Conservation (phyloP, 2,329 filamentous ascomycete genomes). For the Aureobasidium pullulans region DNA sequence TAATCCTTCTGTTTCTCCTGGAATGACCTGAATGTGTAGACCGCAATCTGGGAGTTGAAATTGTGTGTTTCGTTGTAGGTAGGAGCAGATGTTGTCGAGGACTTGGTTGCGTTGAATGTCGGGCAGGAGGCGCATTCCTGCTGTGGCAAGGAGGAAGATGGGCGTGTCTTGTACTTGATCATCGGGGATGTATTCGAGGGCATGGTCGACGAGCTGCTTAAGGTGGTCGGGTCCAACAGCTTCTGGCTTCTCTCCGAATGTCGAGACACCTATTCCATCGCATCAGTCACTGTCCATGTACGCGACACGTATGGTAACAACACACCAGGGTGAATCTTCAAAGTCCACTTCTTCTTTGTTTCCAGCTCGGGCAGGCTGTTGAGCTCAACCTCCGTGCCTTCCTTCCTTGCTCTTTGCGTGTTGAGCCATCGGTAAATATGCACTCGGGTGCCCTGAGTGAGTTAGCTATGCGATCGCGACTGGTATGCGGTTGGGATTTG, state of each 20-base stretch:
- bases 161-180: constrained; percentile 77
- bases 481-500: not conserved
- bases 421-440: constrained; percentile 94
- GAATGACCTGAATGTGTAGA: constrained; percentile 85
- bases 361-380: constrained; percentile 69
- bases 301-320: not conserved
- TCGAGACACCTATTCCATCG: constrained; percentile 58
- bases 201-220: constrained; percentile 71
- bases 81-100: constrained; percentile 72
- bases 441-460: constrained; percentile 66
- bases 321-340: constrained; percentile 83
- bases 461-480: constrained; percentile 18
- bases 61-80: constrained; percentile 65
- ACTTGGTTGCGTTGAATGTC: constrained; percentile 64
- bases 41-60: constrained; percentile 88
- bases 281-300: not conserved
- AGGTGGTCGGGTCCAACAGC: constrained; percentile 77
- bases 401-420: constrained; percentile 56
- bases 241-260: constrained; percentile 70
- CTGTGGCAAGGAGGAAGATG: constrained; percentile 90
- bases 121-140: constrained; percentile 83
- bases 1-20: constrained; percentile 88
- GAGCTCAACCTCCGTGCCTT: constrained; percentile 53
- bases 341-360: constrained; percentile 79
- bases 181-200: constrained; percentile 66